A percentile compares a stretch with the other conserved stretches of the same genome.
Evolutionary conservation across 2,329 filamentous ascomycete genomes (phyloP).

Genomic region (Paecilomyces niveus): DNA sequence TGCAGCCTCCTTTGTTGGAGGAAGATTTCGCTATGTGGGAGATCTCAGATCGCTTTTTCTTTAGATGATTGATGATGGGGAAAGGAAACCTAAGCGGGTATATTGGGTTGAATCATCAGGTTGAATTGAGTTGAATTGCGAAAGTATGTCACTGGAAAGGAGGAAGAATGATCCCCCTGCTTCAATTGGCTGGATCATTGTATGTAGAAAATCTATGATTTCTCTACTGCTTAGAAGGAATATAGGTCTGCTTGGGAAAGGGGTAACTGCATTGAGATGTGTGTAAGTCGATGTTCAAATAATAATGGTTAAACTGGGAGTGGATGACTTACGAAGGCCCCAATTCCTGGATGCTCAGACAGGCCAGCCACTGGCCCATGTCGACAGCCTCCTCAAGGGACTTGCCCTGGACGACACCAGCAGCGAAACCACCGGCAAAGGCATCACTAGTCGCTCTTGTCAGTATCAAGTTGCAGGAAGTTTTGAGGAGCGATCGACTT

Average conservation of each 20-base stretch:
- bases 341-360: conserved; percentile 87
- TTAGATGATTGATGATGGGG: conserved; percentile 15
- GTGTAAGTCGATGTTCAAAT: conserved; percentile 10
- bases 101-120: conserved; percentile 37
- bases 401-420: conserved; percentile 81
- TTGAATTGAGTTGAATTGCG: conserved; percentile 14
- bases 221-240: conserved; percentile 32
- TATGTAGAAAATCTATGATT: not conserved
- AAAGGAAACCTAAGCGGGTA: conserved; percentile 21
- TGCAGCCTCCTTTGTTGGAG: not conserved
- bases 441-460: conserved; percentile 59
- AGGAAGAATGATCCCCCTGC: not conserved
- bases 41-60: conserved; percentile 1
- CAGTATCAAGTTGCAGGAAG: not conserved
- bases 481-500: conserved; percentile 18
- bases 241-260: conserved; percentile 73
- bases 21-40: not conserved
- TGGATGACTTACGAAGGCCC: conserved; percentile 76
- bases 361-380: conserved; percentile 94
- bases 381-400: conserved; percentile 70
- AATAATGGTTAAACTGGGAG: not conserved
- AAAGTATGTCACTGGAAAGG: conserved; percentile 7
- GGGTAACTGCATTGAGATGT: conserved; percentile 54
- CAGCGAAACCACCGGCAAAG: conserved; percentile 89
- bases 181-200: not conserved